phyloP scores from a whole-genome alignment of 495 filamentous ascomycete species.

The Tetracladium setigerum region DNA sequence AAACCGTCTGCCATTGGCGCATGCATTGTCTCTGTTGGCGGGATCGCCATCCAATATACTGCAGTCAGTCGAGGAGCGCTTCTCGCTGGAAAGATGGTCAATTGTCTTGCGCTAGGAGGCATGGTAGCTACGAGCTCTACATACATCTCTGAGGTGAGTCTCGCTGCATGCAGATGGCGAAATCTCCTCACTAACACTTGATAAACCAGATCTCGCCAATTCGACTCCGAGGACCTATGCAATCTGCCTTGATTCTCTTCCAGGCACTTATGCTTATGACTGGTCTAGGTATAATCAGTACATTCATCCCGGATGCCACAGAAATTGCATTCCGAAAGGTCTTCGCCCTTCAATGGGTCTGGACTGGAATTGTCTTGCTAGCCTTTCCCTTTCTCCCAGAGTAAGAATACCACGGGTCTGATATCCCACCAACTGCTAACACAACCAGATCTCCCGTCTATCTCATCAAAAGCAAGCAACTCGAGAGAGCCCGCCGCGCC shows the following conservation, averaged over 20 bases:
- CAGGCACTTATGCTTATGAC: slow-evolving; percentile 21
- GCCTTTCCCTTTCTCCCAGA: slow-evolving; percentile 36
- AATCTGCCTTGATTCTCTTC: slow-evolving; percentile 23
- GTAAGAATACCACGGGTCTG: not conserved
- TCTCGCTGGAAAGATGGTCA: slow-evolving; percentile 25
- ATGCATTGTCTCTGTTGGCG: slow-evolving; percentile 6
- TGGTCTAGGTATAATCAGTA: slow-evolving; percentile 23
- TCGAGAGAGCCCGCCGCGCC: slow-evolving; percentile 1
- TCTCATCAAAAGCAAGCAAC: slow-evolving; percentile 4
- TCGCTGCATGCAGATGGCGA: too few species aligned
- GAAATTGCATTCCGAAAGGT: slow-evolving; percentile 40
- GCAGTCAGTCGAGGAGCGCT: slow-evolving; percentile 18
- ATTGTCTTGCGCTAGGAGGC: slow-evolving; percentile 15
- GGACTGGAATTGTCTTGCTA: slow-evolving; percentile 39
- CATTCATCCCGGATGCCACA: slow-evolving; percentile 18
- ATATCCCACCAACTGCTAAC: too few species aligned
- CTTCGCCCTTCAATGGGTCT: slow-evolving; percentile 48
- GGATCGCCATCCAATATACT: slow-evolving; percentile 11
- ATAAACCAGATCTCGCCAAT: slow-evolving; percentile 8
- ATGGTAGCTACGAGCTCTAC: slow-evolving; percentile 23
- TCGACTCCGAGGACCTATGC: slow-evolving; percentile 18
- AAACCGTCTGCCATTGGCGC: slow-evolving; percentile 11
- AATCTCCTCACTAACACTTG: too few species aligned
- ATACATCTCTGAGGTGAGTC: slow-evolving; percentile 19
- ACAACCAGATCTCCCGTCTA: slow-evolving; percentile 11